phyloP scores from a whole-genome alignment of 75 land plant species.

The Sequoiadendron giganteum region DNA sequence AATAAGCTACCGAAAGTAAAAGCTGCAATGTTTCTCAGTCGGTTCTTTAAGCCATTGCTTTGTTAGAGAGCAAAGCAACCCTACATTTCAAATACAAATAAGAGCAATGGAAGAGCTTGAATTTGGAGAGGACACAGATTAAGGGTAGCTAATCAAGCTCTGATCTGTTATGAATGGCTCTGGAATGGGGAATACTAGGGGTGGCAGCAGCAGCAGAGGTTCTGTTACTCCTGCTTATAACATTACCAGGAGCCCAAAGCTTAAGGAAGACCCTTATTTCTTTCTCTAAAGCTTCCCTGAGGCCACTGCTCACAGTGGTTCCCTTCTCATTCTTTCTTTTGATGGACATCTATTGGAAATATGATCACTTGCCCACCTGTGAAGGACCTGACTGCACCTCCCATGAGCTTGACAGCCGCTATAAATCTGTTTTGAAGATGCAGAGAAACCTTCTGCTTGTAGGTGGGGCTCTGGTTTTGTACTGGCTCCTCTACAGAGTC shows the following conservation, averaged over 20 bases:
- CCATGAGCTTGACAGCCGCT: conserved; percentile 21
- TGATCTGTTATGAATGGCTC: conserved; percentile 26
- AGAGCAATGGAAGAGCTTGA: background rate
- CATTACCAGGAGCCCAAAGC: conserved; percentile 33
- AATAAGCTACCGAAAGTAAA: background rate
- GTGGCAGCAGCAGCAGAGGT: conserved; percentile 32
- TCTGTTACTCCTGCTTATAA: conserved; percentile 29
- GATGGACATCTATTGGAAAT: conserved; percentile 55
- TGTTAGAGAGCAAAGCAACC: background rate
- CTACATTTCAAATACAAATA: background rate
- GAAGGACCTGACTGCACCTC: conserved; percentile 24
- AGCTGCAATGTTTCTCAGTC: background rate
- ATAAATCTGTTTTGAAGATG: conserved; percentile 33
- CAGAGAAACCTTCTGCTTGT: conserved; percentile 48
- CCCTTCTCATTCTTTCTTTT: conserved; percentile 38
- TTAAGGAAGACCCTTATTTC: conserved; percentile 34
- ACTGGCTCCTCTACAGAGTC: conserved; percentile 44
- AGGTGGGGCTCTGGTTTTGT: conserved; percentile 29
- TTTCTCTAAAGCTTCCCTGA: conserved; percentile 27
- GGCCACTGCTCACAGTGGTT: conserved; percentile 41
- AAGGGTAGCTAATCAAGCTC: background rate
- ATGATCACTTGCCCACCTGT: conserved; percentile 29
- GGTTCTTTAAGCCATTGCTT: background rate
- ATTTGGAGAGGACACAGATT: background rate
- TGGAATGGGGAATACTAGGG: conserved; percentile 45